Percentiles rank a stretch among this genome's conserved stretches.
Conservation (phyloP, 2,329 filamentous ascomycete species). For the Calonectria honghensis region DNA sequence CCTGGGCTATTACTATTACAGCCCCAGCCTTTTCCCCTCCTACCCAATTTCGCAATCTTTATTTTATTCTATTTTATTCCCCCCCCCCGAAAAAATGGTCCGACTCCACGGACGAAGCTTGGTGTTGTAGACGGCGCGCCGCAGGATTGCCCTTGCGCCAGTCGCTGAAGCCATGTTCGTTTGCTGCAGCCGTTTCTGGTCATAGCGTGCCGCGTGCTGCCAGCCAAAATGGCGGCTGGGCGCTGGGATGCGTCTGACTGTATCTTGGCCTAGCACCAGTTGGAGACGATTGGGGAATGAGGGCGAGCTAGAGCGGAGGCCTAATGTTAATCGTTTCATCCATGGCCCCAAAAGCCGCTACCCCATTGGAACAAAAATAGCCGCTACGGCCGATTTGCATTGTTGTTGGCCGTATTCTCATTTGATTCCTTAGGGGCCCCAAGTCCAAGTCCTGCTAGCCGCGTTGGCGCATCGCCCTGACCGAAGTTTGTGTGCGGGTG, state of each 20-base stretch:
- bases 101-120: constrained; percentile 37
- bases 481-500: constrained; percentile 50
- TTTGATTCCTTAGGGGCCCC: constrained; percentile 45
- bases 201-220: constrained; percentile 40
- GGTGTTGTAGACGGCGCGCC: constrained; percentile 28
- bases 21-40: constrained; percentile 6
- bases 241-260: constrained; percentile 44
- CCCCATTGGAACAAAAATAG: constrained; percentile 48
- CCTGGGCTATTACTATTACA: constrained; percentile 28
- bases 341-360: constrained; percentile 44
- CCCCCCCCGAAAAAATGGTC: constrained; percentile 19
- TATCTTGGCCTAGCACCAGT: constrained; percentile 31
- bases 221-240: constrained; percentile 32
- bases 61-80: neutral
- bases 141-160: constrained; percentile 33
- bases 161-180: constrained; percentile 38
- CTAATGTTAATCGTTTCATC: constrained; percentile 54
- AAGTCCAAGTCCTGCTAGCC: constrained; percentile 43
- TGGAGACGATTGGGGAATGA: constrained; percentile 15
- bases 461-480: constrained; percentile 49
- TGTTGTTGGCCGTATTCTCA: constrained; percentile 43
- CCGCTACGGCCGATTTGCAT: constrained; percentile 43
- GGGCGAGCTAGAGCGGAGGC: constrained; percentile 42
- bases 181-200: constrained; percentile 43
- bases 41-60: constrained; percentile 8